Evolutionary conservation across 179 eudicot genomes (phyloP).

Genomic region (Camellia oleifera): DNA sequence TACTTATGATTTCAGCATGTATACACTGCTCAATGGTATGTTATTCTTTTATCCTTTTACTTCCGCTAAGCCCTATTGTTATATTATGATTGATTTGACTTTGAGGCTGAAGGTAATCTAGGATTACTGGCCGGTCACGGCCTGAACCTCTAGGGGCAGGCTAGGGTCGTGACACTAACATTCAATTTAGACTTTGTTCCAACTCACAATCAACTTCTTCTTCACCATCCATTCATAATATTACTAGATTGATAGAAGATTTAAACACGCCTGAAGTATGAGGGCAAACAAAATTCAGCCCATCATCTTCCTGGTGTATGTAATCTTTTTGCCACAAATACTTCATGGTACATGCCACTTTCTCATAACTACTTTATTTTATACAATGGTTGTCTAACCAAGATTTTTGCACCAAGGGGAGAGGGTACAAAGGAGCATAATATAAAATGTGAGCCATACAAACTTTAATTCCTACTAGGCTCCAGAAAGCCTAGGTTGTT

Average conservation of each 20-base stretch:
- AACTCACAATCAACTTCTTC: not conserved
- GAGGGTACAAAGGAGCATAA: not conserved
- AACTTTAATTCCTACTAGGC: not conserved
- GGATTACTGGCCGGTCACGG: too few relatives aligned
- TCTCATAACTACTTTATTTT: not conserved
- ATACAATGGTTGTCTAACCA: not conserved
- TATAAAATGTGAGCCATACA: not conserved
- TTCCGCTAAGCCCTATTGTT: too few relatives aligned
- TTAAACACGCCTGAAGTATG: not conserved
- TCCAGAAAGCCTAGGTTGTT: not conserved
- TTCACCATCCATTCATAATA: not conserved
- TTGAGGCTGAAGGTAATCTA: too few relatives aligned
- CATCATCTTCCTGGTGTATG: not conserved
- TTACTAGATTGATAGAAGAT: too few relatives aligned
- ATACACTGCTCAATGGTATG: too few relatives aligned
- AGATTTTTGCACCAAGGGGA: not conserved
- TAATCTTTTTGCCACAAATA: not conserved
- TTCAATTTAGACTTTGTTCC: not conserved
- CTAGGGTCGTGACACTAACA: too few relatives aligned
- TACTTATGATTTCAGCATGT: too few relatives aligned
- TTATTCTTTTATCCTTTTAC: too few relatives aligned
- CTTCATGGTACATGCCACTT: not conserved
- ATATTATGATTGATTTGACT: too few relatives aligned
- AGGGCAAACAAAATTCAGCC: not conserved
- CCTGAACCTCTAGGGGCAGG: too few relatives aligned